Evolutionary conservation across 2,329 filamentous ascomycete genomes (phyloP).

Genomic region (Trichoderma breve): DNA sequence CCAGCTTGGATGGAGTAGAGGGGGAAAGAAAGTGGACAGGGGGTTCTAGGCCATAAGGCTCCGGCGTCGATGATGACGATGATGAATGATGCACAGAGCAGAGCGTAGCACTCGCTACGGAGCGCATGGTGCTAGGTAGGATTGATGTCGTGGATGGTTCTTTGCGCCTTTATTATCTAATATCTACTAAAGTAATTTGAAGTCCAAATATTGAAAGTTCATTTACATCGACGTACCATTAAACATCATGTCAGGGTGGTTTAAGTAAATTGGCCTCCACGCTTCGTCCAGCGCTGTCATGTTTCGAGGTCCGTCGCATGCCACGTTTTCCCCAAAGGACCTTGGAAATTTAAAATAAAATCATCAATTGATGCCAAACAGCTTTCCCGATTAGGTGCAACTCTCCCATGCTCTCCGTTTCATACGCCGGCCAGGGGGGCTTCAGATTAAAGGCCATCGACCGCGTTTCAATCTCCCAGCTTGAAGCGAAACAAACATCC

Average conservation of each 20-base stretch:
- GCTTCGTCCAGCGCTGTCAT: background rate
- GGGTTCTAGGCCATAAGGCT: background rate
- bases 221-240: background rate
- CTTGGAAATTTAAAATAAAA: background rate
- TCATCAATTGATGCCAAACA: background rate
- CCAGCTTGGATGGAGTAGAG: background rate
- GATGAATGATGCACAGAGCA: background rate
- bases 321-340: background rate
- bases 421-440: slow-evolving; percentile 4
- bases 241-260: background rate
- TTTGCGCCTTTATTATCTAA: background rate
- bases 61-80: background rate
- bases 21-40: background rate
- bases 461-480: background rate
- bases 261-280: background rate
- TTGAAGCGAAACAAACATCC: background rate
- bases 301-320: background rate
- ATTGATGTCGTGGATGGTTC: background rate
- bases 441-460: slow-evolving; percentile 6
- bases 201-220: background rate
- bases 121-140: background rate
- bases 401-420: background rate
- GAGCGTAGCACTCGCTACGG: background rate
- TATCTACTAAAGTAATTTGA: background rate
- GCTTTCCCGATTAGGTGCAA: slow-evolving; percentile 1